Conservation (phyloP, 2,329 filamentous ascomycete species). For the Byssochlamys sp. region DNA sequence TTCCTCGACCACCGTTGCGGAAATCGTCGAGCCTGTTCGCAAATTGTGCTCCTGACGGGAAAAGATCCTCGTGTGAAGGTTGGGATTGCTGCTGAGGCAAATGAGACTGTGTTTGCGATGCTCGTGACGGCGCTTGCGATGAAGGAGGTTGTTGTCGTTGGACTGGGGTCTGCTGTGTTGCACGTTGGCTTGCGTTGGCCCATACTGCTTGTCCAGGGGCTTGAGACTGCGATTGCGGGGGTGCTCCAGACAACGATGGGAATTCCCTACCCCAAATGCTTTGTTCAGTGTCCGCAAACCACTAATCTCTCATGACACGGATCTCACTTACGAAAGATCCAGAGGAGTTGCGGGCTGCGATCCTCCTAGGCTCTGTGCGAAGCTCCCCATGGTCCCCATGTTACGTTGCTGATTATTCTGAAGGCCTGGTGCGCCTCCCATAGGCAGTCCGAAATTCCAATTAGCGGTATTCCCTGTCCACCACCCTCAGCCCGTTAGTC, state of each 20-base stretch:
- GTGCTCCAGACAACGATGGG: slow-evolving; percentile 49
- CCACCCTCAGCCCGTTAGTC: slow-evolving; percentile 14
- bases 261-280: slow-evolving; percentile 45
- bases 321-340: slow-evolving; percentile 46
- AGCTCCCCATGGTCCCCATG: slow-evolving; percentile 44
- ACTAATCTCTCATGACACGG: neutral
- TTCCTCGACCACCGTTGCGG: slow-evolving; percentile 47
- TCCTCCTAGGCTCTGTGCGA: slow-evolving; percentile 47
- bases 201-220: slow-evolving; percentile 46
- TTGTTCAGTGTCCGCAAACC: neutral
- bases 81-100: slow-evolving; percentile 34
- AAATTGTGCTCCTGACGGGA: slow-evolving; percentile 42
- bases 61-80: slow-evolving; percentile 38
- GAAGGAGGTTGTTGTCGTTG: slow-evolving; percentile 43
- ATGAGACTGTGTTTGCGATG: slow-evolving; percentile 31
- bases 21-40: slow-evolving; percentile 46
- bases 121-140: slow-evolving; percentile 33
- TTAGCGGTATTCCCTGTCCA: slow-evolving; percentile 43
- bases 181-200: slow-evolving; percentile 49
- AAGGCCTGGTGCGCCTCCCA: slow-evolving; percentile 44
- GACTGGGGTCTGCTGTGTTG: slow-evolving; percentile 44
- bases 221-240: slow-evolving; percentile 45
- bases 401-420: slow-evolving; percentile 42
- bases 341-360: slow-evolving; percentile 46
- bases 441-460: slow-evolving; percentile 50